phyloP scores from a whole-genome alignment of 306 rosid species.

The Canavalia gladiata region DNA sequence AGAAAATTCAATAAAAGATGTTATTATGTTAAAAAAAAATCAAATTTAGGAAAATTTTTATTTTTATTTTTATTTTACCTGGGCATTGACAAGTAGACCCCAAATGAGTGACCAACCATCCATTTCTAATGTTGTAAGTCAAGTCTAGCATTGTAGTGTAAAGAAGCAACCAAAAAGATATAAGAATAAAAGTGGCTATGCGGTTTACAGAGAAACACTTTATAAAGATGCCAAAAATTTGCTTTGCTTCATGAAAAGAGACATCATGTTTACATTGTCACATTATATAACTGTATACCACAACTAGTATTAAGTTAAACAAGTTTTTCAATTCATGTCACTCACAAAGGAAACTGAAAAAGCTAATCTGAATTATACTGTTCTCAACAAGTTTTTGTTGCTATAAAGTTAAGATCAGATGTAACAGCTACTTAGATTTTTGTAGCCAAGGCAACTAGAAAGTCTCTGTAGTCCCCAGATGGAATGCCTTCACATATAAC shows the following conservation, averaged over 20 bases:
- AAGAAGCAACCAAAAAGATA: no score
- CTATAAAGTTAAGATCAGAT: constrained; percentile 7
- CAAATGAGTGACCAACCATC: no score
- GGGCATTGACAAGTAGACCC: no score
- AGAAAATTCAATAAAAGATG: no score
- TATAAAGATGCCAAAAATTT: not conserved
- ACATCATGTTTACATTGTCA: constrained; percentile 21
- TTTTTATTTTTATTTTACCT: no score
- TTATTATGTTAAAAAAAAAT: no score
- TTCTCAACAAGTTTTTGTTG: constrained; percentile 24
- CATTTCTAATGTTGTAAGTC: no score
- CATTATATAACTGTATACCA: constrained; percentile 1
- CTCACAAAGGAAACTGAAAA: not conserved
- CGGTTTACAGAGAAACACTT: not conserved
- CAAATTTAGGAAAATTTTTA: no score
- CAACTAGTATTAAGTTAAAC: constrained; percentile 3
- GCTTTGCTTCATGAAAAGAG: constrained; percentile 20
- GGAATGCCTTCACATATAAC: constrained; percentile 57
- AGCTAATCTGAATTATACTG: constrained; percentile 18
- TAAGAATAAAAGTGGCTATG: no score
- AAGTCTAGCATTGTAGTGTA: no score
- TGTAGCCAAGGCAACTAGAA: constrained; percentile 66
- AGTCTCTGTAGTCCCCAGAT: constrained; percentile 61
- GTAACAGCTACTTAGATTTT: constrained; percentile 36
- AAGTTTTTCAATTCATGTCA: constrained; percentile 16